These are phyloP conservation scores for Fusarium buxicola DNA, from an alignment of 2,329 filamentous ascomycete genomes.

Conservation along the genomic window DNA sequence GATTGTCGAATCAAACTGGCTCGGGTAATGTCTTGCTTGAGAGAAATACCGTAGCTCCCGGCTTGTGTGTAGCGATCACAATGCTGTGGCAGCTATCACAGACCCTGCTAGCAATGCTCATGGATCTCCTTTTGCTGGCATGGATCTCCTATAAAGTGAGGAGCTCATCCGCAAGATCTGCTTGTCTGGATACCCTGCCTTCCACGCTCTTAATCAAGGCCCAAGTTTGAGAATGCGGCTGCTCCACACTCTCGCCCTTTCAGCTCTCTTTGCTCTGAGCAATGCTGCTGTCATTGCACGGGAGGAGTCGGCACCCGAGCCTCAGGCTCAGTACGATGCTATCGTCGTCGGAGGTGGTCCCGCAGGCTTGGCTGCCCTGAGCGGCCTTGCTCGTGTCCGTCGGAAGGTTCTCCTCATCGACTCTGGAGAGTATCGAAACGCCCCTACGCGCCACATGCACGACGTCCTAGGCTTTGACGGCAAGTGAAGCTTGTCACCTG, in stretches of 20 bases:
- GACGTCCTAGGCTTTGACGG: conserved; percentile 71
- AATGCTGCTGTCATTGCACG: conserved; percentile 29
- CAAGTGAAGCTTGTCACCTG: conserved; percentile 39
- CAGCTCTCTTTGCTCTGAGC: conserved; percentile 24
- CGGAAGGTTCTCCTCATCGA: conserved; percentile 68
- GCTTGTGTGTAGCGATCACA: conserved; percentile 4
- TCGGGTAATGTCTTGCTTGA: background rate
- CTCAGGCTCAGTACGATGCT: conserved; percentile 59
- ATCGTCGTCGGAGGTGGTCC: conserved; percentile 70
- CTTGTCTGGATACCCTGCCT: background rate
- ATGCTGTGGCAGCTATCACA: background rate
- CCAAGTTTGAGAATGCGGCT: conserved; percentile 30
- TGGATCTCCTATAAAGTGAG: conserved; percentile 3
- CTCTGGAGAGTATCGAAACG: conserved; percentile 69
- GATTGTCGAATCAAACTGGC: conserved; percentile 1
- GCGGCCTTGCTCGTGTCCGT: conserved; percentile 68
- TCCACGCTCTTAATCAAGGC: background rate
- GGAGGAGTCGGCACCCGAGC: conserved; percentile 7
- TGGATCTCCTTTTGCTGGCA: background rate
- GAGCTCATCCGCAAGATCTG: background rate
- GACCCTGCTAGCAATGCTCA: background rate
- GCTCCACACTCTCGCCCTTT: conserved; percentile 16
- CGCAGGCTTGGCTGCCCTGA: conserved; percentile 64
- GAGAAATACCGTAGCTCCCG: background rate
- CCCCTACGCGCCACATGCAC: conserved; percentile 67